Percentiles rank a stretch among this genome's conserved stretches.
Evolutionary conservation across 345 rosid species (phyloP).

Genomic region (Excoecaria agallocha): DNA sequence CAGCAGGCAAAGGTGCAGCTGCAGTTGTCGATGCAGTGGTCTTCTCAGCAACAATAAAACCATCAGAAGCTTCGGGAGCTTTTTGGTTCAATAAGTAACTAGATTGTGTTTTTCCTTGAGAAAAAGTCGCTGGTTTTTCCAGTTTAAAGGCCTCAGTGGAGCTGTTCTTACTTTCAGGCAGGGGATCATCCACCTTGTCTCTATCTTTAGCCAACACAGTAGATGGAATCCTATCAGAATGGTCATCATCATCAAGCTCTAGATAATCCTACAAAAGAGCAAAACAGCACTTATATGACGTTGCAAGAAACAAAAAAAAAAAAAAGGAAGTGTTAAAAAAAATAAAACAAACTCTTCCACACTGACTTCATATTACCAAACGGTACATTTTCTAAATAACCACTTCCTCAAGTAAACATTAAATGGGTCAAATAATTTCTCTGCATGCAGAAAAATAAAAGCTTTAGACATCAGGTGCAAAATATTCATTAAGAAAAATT

Average conservation of each 20-base stretch:
- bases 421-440: neutral
- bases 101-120: constrained; percentile 35
- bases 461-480: neutral
- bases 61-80: constrained; percentile 32
- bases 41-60: constrained; percentile 37
- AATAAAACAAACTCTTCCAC: neutral
- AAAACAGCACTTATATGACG: neutral
- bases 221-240: constrained; percentile 29
- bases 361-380: neutral
- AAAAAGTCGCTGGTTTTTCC: constrained; percentile 31
- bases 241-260: constrained; percentile 66
- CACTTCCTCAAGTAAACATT: neutral
- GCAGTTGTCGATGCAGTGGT: constrained; percentile 24
- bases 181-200: constrained; percentile 34
- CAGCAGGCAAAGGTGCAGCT: constrained; percentile 29
- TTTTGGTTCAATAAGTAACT: constrained; percentile 34
- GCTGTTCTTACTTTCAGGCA: constrained; percentile 27
- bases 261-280: constrained; percentile 54
- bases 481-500: neutral
- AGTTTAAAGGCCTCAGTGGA: constrained; percentile 35
- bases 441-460: neutral
- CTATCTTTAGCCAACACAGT: constrained; percentile 27
- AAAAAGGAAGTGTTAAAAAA: neutral
- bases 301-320: neutral
- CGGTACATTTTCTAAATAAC: neutral